These are phyloP conservation scores for Phialophora verrucosa DNA, from an alignment of 2,329 filamentous ascomycete genomes.

Conservation along the genomic window DNA sequence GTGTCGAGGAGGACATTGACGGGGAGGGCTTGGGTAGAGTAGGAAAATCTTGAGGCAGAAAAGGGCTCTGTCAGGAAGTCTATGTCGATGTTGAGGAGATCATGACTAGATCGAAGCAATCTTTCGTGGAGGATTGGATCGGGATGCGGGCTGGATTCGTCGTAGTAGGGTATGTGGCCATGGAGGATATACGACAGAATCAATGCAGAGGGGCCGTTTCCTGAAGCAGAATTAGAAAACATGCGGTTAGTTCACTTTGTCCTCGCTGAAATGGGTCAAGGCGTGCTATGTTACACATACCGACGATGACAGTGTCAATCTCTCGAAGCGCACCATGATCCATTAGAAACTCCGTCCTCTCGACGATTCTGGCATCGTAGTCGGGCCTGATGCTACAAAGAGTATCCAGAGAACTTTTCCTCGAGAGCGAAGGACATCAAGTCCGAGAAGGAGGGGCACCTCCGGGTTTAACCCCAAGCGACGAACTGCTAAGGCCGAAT, in stretches of 20 bases:
- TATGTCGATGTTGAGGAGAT: constrained; percentile 57
- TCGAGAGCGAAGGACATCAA: neutral
- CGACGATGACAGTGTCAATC: constrained; percentile 44
- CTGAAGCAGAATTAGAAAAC: constrained; percentile 45
- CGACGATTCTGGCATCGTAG: constrained; percentile 29
- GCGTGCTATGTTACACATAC: constrained; percentile 33
- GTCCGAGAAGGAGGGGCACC: constrained; percentile 7
- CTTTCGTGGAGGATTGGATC: constrained; percentile 63
- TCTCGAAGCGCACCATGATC: constrained; percentile 36
- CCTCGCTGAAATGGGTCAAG: neutral
- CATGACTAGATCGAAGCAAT: constrained; percentile 50
- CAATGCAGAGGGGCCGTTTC: constrained; percentile 67
- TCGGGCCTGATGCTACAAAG: neutral
- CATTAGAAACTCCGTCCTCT: constrained; percentile 34
- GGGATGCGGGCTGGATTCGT: constrained; percentile 57
- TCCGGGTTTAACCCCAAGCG: neutral
- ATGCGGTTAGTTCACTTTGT: constrained; percentile 11
- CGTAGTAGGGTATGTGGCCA: constrained; percentile 64
- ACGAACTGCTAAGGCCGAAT: neutral
- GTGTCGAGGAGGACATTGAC: constrained; percentile 67
- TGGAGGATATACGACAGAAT: constrained; percentile 68
- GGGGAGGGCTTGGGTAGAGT: constrained; percentile 66
- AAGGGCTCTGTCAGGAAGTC: constrained; percentile 63
- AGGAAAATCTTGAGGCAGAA: constrained; percentile 61
- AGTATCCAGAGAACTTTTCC: neutral